These are phyloP conservation scores for Akebia trifoliata DNA, from an alignment of 164 flowering plant species.

Conservation along the genomic window DNA sequence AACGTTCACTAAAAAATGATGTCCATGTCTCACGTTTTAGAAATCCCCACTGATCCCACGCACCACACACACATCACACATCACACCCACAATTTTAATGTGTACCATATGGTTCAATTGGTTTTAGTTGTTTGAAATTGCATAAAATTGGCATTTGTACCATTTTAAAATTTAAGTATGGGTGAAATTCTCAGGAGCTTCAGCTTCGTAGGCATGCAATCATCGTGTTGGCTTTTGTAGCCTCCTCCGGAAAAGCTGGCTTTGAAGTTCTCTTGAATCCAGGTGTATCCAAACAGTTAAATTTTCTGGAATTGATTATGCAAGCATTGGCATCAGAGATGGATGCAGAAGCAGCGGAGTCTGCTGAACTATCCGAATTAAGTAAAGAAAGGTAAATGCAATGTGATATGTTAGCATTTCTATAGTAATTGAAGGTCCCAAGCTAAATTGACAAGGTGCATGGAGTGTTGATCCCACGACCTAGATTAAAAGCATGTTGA, in stretches of 20 bases:
- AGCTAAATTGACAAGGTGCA: no score
- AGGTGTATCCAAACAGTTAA: conserved; percentile 29
- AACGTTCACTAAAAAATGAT: no score
- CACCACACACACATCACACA: no score
- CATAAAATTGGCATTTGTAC: background rate
- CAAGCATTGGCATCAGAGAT: conserved; percentile 53
- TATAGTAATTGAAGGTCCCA: no score
- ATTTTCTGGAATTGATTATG: conserved; percentile 57
- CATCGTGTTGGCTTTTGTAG: conserved; percentile 61
- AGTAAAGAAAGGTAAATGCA: conserved; percentile 55
- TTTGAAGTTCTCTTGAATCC: conserved; percentile 48
- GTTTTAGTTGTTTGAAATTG: no score
- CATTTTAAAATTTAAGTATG: conserved; percentile 1
- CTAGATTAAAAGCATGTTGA: no score
- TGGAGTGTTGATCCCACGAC: no score
- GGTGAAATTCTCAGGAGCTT: conserved; percentile 52
- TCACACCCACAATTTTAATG: no score
- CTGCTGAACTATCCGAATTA: conserved; percentile 30
- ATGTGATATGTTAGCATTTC: background rate
- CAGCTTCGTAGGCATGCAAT: conserved; percentile 63
- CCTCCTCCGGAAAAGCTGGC: conserved; percentile 72
- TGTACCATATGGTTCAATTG: no score
- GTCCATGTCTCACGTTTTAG: no score
- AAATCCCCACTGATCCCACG: no score
- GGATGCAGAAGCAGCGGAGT: conserved; percentile 42